phyloP scores from a whole-genome alignment of 2,329 filamentous ascomycete species.

The Sclerotiophoma versabilis region DNA sequence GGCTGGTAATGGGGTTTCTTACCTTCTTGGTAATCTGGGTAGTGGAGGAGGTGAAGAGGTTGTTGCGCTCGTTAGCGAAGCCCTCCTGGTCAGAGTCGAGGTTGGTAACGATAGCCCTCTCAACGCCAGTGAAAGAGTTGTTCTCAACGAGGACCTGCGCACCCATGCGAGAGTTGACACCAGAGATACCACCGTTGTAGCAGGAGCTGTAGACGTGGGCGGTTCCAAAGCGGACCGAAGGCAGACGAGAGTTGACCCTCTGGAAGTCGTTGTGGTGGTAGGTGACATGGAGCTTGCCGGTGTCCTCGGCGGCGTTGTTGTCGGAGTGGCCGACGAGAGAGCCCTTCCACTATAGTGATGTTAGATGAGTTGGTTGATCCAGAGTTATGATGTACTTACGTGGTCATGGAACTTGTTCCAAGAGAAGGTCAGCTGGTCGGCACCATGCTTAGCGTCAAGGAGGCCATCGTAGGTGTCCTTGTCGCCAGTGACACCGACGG shows the following conservation, averaged over 20 bases:
- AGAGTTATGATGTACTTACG: constrained; percentile 29
- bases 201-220: constrained; percentile 66
- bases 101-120: constrained; percentile 63
- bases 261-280: constrained; percentile 72
- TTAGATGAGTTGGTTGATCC: constrained; percentile 10
- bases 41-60: constrained; percentile 50
- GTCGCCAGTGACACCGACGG: constrained; percentile 51
- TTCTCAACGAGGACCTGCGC: constrained; percentile 55
- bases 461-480: constrained; percentile 47
- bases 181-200: constrained; percentile 47
- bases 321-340: constrained; percentile 67
- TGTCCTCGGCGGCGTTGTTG: constrained; percentile 61
- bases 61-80: constrained; percentile 56
- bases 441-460: constrained; percentile 68
- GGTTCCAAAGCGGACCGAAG: constrained; percentile 71
- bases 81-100: constrained; percentile 64
- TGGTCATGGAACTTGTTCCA: constrained; percentile 63
- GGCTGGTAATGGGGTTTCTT: background rate
- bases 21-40: constrained; percentile 50
- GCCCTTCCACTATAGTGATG: constrained; percentile 59
- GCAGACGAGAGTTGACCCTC: constrained; percentile 69
- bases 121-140: constrained; percentile 64
- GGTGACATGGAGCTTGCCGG: constrained; percentile 67
- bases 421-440: constrained; percentile 66
- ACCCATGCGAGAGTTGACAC: constrained; percentile 53